Percentiles rank a stretch among this genome's conserved stretches.
phyloP scores from a whole-genome alignment of 805 yeast species.

The Candida tallmaniae region DNA sequence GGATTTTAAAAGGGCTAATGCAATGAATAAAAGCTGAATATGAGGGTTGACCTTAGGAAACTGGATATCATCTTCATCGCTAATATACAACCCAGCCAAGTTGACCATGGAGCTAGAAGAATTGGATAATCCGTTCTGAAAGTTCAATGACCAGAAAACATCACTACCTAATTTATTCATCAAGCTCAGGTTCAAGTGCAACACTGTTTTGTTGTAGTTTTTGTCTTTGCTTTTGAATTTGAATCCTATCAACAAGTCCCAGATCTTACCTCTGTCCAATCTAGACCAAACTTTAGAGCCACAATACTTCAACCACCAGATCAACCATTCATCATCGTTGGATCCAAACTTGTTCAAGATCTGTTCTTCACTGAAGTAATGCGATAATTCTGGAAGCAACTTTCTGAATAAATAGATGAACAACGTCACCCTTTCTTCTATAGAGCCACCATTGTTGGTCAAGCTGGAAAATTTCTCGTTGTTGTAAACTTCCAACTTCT shows the following conservation, averaged over 20 bases:
- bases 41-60: conserved; percentile 69
- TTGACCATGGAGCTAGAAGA: conserved; percentile 1
- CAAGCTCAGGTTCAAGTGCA: conserved; percentile 26
- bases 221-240: conserved; percentile 37
- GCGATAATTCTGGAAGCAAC: conserved; percentile 69
- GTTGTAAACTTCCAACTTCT: conserved; percentile 4
- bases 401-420: conserved; percentile 61
- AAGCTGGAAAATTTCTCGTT: conserved; percentile 27
- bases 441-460: conserved; percentile 57
- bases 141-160: conserved; percentile 48
- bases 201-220: conserved; percentile 27
- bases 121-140: background rate
- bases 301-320: conserved; percentile 93
- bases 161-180: conserved; percentile 51
- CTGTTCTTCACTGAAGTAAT: conserved; percentile 76
- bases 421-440: conserved; percentile 62
- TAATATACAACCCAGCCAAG: conserved; percentile 4
- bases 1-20: conserved; percentile 74
- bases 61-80: conserved; percentile 30
- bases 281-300: conserved; percentile 84
- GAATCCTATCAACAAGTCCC: conserved; percentile 88
- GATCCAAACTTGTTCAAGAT: conserved; percentile 51
- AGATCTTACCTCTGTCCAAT: conserved; percentile 76
- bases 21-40: conserved; percentile 67
- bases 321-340: conserved; percentile 78